Percentiles rank a stretch among this genome's conserved stretches.
Evolutionary conservation across 495 filamentous ascomycete genomes (phyloP).

Genomic region (Elasticomyces elasticus): DNA sequence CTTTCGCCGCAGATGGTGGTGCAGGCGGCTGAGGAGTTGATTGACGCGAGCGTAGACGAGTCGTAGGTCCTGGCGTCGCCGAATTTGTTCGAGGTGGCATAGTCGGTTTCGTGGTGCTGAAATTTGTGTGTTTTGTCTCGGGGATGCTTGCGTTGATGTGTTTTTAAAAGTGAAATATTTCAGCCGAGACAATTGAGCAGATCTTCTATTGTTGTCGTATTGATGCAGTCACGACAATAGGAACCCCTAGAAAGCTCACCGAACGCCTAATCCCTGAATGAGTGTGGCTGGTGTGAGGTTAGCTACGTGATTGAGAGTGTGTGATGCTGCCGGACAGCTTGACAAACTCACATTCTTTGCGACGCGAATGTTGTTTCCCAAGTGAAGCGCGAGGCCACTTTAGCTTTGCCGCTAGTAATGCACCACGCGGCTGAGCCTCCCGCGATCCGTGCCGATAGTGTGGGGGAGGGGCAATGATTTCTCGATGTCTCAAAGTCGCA

Average conservation of each 20-base stretch:
- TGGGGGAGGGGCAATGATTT: background rate
- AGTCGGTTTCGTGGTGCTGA: background rate
- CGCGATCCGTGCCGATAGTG: background rate
- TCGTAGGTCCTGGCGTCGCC: slow-evolving; percentile 1
- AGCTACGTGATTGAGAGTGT: background rate
- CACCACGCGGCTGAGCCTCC: background rate
- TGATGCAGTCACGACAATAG: background rate
- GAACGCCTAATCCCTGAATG: background rate
- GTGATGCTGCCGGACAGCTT: background rate
- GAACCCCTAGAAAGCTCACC: background rate
- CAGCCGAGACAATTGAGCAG: background rate
- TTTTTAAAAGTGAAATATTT: background rate
- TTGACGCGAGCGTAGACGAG: slow-evolving; percentile 1
- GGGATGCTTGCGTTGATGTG: background rate
- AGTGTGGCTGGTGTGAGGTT: background rate
- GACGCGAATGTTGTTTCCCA: background rate
- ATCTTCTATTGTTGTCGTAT: slow-evolving; percentile 2
- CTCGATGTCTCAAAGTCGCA: background rate
- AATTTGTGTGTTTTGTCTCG: background rate
- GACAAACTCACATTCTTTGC: slow-evolving; percentile 1
- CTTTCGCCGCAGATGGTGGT: background rate
- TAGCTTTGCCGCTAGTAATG: background rate
- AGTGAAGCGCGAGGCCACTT: background rate
- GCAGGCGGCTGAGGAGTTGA: background rate
- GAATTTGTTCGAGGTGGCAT: background rate